phyloP scores from a whole-genome alignment of 495 filamentous ascomycete species.

The Zalerion maritima region DNA sequence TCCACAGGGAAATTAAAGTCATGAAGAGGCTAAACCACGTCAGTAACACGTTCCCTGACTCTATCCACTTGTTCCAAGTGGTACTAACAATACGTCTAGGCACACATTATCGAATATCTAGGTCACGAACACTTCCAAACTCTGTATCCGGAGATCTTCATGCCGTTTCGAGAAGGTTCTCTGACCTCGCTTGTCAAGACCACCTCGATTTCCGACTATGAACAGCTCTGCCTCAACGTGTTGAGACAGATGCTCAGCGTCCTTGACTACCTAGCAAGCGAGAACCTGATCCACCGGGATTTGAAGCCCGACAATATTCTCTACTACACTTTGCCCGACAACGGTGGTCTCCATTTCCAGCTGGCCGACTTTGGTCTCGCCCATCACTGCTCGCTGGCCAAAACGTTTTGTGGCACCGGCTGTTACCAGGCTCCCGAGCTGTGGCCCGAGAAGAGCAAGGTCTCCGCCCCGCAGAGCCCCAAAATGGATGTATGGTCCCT shows the following conservation, averaged over 20 bases:
- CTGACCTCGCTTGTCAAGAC: slow-evolving; percentile 9
- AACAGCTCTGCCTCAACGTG: neutral
- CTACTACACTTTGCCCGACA: slow-evolving; percentile 7
- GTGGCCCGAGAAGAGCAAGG: neutral
- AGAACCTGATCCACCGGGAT: slow-evolving; percentile 64
- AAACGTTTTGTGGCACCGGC: slow-evolving; percentile 2
- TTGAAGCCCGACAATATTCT: slow-evolving; percentile 73
- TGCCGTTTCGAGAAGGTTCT: slow-evolving; percentile 17
- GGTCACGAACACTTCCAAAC: slow-evolving; percentile 8
- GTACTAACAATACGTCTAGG: slow-evolving; percentile 4
- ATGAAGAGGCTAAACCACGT: slow-evolving; percentile 13
- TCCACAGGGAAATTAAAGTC: slow-evolving; percentile 14
- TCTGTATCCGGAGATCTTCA: slow-evolving; percentile 18
- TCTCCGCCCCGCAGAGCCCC: too few species aligned
- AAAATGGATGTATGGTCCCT: slow-evolving; percentile 15
- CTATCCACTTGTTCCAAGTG: neutral
- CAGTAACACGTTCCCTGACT: too few species aligned
- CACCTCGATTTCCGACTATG: slow-evolving; percentile 1
- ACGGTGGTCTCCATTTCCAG: slow-evolving; percentile 13
- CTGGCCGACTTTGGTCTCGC: slow-evolving; percentile 24
- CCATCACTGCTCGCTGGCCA: slow-evolving; percentile 2
- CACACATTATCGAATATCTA: slow-evolving; percentile 17
- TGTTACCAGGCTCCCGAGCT: slow-evolving; percentile 12
- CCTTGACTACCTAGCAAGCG: slow-evolving; percentile 13
- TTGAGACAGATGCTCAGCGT: slow-evolving; percentile 21